phyloP scores from a whole-genome alignment of 2,329 filamentous ascomycete genomes.

The Cercospora zeae-maydis region DNA sequence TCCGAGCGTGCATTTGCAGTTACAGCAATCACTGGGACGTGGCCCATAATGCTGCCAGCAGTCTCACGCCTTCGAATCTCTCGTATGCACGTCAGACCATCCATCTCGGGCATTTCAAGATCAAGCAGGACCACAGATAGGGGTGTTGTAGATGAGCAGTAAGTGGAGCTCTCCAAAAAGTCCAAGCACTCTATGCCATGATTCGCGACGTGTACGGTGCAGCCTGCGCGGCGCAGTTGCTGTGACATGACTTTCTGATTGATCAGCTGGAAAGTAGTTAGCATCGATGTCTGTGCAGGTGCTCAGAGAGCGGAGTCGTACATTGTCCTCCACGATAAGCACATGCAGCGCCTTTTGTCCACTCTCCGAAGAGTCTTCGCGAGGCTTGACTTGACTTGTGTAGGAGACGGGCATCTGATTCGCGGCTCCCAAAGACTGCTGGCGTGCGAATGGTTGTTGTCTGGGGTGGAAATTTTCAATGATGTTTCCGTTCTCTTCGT shows the following conservation, averaged over 20 bases:
- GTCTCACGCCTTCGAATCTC: slow-evolving; percentile 32
- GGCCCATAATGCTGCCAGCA: slow-evolving; percentile 38
- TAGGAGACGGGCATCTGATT: neutral
- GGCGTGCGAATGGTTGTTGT: slow-evolving; percentile 4
- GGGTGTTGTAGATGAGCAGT: slow-evolving; percentile 22
- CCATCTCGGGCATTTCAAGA: slow-evolving; percentile 38
- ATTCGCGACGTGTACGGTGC: slow-evolving; percentile 33
- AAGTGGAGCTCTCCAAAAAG: slow-evolving; percentile 28
- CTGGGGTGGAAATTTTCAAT: slow-evolving; percentile 15
- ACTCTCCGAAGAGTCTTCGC: neutral
- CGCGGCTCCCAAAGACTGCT: slow-evolving; percentile 1
- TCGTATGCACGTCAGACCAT: slow-evolving; percentile 33
- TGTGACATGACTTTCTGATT: slow-evolving; percentile 35
- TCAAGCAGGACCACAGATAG: slow-evolving; percentile 35
- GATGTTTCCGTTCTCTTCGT: slow-evolving; percentile 10
- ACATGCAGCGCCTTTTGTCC: slow-evolving; percentile 27
- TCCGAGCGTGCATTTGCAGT: slow-evolving; percentile 37
- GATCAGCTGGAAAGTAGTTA: slow-evolving; percentile 17
- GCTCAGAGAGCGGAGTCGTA: neutral
- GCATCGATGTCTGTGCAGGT: neutral
- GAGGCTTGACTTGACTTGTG: neutral
- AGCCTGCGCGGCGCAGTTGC: slow-evolving; percentile 30
- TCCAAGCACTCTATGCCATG: slow-evolving; percentile 36
- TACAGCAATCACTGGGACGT: slow-evolving; percentile 36
- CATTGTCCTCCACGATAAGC: slow-evolving; percentile 35